Percentiles rank a stretch among this genome's conserved stretches.
These are phyloP conservation scores for Neurospora hispaniola DNA, from an alignment of 495 filamentous ascomycete species.

Conservation along the genomic window DNA sequence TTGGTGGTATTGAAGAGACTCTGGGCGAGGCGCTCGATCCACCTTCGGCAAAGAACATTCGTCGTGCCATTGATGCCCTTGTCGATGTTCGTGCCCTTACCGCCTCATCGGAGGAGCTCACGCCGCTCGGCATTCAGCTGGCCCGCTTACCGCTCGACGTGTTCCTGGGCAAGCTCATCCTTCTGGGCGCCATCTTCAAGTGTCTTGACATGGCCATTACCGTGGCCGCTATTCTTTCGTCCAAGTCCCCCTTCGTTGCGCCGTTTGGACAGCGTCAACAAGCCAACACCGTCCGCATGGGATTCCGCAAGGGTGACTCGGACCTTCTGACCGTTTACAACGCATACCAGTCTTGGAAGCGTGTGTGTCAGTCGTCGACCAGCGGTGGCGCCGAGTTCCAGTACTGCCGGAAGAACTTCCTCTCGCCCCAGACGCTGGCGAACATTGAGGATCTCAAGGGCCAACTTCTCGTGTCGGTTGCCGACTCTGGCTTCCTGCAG, in stretches of 20 bases:
- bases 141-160: constrained; percentile 86
- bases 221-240: constrained; percentile 83
- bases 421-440: constrained; percentile 68
- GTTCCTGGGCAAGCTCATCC: constrained; percentile 84
- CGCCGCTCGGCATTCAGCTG: constrained; percentile 73
- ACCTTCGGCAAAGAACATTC: constrained; percentile 82
- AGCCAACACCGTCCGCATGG: constrained; percentile 62
- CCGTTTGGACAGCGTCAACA: constrained; percentile 73
- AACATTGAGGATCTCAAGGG: constrained; percentile 93
- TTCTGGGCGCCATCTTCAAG: constrained; percentile 73
- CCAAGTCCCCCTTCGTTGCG: constrained; percentile 85
- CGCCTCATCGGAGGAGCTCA: constrained; percentile 60
- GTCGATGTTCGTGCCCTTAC: constrained; percentile 90
- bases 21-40: constrained; percentile 84
- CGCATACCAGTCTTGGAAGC: constrained; percentile 81
- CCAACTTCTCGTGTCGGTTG: constrained; percentile 70
- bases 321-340: constrained; percentile 90
- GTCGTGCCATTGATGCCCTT: constrained; percentile 79
- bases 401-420: constrained; percentile 87
- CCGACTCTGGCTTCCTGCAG: constrained; percentile 69
- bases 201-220: constrained; percentile 85
- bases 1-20: constrained; percentile 83
- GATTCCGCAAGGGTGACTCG: constrained; percentile 78
- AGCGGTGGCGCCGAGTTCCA: constrained; percentile 58
- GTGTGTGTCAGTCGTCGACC: constrained; percentile 52